Conservation (phyloP, 768 basidiomycete species). For the Russula olivacea region DNA sequence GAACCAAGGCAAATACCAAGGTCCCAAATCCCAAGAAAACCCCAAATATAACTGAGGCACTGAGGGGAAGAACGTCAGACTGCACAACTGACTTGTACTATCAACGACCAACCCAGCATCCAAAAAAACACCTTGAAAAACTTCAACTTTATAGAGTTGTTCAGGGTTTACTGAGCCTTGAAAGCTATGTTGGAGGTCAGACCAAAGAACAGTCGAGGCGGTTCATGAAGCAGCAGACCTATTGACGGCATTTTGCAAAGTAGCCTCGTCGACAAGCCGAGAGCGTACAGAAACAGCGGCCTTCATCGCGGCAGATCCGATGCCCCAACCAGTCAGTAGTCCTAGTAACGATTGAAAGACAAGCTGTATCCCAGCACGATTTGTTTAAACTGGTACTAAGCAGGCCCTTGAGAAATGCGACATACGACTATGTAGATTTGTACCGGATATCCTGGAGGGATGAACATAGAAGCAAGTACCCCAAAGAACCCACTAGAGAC, state of each 20-base stretch:
- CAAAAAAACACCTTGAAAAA: slow-evolving; percentile 48
- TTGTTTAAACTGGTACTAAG: slow-evolving; percentile 33
- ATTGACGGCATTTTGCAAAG: slow-evolving; percentile 28
- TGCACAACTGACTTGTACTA: background rate
- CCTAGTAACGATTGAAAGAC: slow-evolving; percentile 32
- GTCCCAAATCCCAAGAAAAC: slow-evolving; percentile 43
- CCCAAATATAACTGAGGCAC: slow-evolving; percentile 43
- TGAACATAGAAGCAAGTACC: slow-evolving; percentile 5
- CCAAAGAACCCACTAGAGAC: slow-evolving; percentile 13
- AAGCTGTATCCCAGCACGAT: background rate
- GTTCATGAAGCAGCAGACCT: slow-evolving; percentile 1
- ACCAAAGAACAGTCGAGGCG: background rate
- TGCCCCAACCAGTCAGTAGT: slow-evolving; percentile 47
- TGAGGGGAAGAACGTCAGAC: slow-evolving; percentile 19
- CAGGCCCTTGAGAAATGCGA: slow-evolving; percentile 26
- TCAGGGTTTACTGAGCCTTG: slow-evolving; percentile 38
- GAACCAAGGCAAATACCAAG: slow-evolving; percentile 40
- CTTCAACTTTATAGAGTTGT: slow-evolving; percentile 33
- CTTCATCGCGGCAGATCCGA: slow-evolving; percentile 50
- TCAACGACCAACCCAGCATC: slow-evolving; percentile 33
- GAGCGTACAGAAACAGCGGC: slow-evolving; percentile 40
- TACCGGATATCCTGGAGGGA: slow-evolving; percentile 19
- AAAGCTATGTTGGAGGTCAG: slow-evolving; percentile 23
- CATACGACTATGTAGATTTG: slow-evolving; percentile 9
- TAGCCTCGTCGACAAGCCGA: slow-evolving; percentile 30